A percentile compares a stretch with the other conserved stretches of the same genome.
Evolutionary conservation across 108 stramenopile species (phyloP).

Genomic region (Cyclotella atomus): DNA sequence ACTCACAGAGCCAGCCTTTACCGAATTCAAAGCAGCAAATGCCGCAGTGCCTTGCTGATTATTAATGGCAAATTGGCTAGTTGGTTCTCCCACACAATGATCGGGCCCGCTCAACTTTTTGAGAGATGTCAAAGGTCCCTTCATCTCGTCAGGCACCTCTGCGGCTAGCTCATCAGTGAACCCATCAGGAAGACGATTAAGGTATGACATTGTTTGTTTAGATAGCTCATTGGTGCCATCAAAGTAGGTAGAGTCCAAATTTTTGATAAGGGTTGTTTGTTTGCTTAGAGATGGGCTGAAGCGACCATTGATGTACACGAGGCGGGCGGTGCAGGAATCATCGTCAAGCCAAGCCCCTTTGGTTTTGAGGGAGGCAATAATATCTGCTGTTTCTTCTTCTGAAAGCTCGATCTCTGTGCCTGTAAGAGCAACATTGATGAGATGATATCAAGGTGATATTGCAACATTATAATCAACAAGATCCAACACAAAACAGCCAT

Average conservation of each 20-base stretch:
- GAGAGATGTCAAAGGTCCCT: conserved; percentile 62
- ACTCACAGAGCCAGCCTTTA: conserved; percentile 78
- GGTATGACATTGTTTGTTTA: conserved; percentile 32
- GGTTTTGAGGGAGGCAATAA: conserved; percentile 31
- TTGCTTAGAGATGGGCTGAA: conserved; percentile 78
- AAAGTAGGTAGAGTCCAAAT: conserved; percentile 52
- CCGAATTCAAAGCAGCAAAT: conserved; percentile 88
- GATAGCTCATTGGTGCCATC: conserved; percentile 47
- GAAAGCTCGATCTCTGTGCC: conserved; percentile 40
- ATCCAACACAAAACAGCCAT: neutral
- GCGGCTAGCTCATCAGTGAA: conserved; percentile 86
- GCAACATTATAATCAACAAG: neutral
- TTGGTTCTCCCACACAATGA: conserved; percentile 81
- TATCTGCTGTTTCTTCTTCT: conserved; percentile 12
- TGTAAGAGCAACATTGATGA: neutral
- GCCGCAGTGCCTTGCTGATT: conserved; percentile 90
- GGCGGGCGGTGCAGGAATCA: conserved; percentile 68
- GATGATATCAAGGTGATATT: neutral
- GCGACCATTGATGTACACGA: conserved; percentile 87
- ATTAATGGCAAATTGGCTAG: conserved; percentile 88
- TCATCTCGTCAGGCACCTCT: conserved; percentile 57
- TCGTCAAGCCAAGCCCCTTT: conserved; percentile 83
- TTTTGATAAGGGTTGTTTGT: conserved; percentile 56
- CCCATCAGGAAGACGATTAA: conserved; percentile 85
- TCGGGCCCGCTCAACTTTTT: conserved; percentile 77